Base-by-base conservation (phyloP, 129 eudicot species). In the Chrysanthemum seticuspe region DNA sequence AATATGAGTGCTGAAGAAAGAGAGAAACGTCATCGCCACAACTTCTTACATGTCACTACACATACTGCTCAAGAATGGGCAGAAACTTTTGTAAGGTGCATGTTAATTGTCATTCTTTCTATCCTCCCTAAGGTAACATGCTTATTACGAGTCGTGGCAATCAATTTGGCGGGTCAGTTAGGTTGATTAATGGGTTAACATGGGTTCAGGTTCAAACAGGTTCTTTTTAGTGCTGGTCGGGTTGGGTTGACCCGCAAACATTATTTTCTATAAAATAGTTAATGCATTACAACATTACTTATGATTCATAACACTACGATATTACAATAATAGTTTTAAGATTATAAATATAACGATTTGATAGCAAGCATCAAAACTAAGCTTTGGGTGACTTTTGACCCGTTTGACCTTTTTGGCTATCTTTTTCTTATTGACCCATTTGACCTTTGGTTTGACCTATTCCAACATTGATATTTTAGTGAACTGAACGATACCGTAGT, bases 11-110 rank as follows among this genome's bases (percentile, higher is more conserved):
- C 87, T 73, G 99, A 95, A 65, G 99, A 95, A 78, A 85, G 97
- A 86, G 97, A 90, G 77, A 95, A 86, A 66, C 89, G 99, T 27
- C 99, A 95, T 72, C 78, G 65, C 10, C 96, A 85, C 66, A 95
- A 95, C 81, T 95, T 90, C 65, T 70, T 68, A 29, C 97, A 95
- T 63, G 96, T 95, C 67, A 95, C 97, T 12, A 77, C 87, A 54
- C 99, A 91, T 80, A 95, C 99, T 71, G 91, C 97, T 78, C 99
- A 95, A 74, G 84, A 95, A 78, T 95, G 99, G 99, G 97, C 97
- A 18, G 97, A 95, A 74, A 85, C 86, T 58, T 95, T 95, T 76
- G 97, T 95, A 7, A 95, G 99, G 99, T 95, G 75, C 27, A 56
- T 55, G 18, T 36, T 31, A 44, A 6, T 45, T 36, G 4, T n/a